These are phyloP conservation scores for Apiospora saccharicola DNA, from an alignment of 2,329 filamentous ascomycete genomes.

Conservation along the genomic window DNA sequence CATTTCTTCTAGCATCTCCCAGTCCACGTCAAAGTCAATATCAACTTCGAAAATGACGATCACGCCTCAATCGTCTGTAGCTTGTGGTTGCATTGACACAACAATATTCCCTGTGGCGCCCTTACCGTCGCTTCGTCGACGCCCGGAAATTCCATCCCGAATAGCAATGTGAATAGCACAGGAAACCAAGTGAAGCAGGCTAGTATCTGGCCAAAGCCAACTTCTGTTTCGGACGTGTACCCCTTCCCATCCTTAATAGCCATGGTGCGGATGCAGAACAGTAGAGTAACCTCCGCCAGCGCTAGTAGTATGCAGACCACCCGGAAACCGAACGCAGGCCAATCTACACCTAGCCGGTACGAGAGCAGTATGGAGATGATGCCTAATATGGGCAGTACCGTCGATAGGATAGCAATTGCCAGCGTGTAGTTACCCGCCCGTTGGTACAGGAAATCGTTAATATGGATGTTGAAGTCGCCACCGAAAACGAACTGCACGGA, in stretches of 20 bases:
- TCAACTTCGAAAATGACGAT: too few relatives aligned
- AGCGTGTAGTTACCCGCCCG: not conserved
- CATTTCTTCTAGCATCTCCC: too few relatives aligned
- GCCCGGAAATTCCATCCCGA: not conserved
- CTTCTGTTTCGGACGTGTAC: not conserved
- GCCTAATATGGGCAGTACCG: not conserved
- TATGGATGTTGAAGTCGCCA: not conserved
- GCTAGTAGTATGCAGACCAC: not conserved
- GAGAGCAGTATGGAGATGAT: not conserved
- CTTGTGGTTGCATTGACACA: too few relatives aligned
- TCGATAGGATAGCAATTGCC: not conserved
- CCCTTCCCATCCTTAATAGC: not conserved
- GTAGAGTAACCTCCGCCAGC: not conserved
- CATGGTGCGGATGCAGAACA: not conserved
- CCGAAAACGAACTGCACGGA: not conserved
- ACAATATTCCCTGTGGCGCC: not conserved
- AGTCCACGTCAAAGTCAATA: too few relatives aligned
- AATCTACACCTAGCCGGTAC: not conserved
- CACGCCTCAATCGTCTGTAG: too few relatives aligned
- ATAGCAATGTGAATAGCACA: not conserved
- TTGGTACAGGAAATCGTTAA: not conserved
- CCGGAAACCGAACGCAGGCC: not conserved
- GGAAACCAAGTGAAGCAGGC: constrained; percentile 11
- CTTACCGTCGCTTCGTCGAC: not conserved
- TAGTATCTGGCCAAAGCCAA: constrained; percentile 2